Evolutionary conservation across 2,329 filamentous ascomycete species (phyloP).

Genomic region (Alternaria infectoria): DNA sequence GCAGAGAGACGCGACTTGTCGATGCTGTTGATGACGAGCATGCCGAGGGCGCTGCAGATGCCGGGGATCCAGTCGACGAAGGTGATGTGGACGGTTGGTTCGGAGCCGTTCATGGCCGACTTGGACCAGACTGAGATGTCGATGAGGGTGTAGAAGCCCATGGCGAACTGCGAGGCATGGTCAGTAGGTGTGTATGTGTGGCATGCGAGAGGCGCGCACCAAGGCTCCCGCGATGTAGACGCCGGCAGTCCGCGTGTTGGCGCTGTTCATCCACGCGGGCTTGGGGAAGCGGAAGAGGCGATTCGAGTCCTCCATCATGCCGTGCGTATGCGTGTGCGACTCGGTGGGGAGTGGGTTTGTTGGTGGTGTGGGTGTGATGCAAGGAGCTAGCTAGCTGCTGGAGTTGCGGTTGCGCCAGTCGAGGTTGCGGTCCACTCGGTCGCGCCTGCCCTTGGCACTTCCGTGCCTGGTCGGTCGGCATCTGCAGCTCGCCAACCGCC

Average conservation of each 20-base stretch:
- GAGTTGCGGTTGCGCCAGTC: constrained; percentile 26
- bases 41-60: constrained; percentile 72
- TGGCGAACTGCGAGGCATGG: constrained; percentile 62
- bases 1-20: constrained; percentile 70
- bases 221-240: constrained; percentile 71
- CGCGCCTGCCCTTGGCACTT: constrained; percentile 17
- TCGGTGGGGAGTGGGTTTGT: background rate
- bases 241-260: constrained; percentile 67
- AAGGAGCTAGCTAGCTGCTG: constrained; percentile 14
- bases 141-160: constrained; percentile 73
- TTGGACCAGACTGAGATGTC: constrained; percentile 70
- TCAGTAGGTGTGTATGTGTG: background rate
- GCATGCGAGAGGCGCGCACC: constrained; percentile 52
- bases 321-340: constrained; percentile 2
- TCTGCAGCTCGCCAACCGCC: background rate
- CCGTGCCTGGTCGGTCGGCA: constrained; percentile 14
- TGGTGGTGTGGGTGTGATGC: constrained; percentile 19
- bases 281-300: constrained; percentile 71
- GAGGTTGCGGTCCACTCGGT: constrained; percentile 34
- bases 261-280: constrained; percentile 71
- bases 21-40: constrained; percentile 76
- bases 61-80: constrained; percentile 76
- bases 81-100: constrained; percentile 64
- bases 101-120: constrained; percentile 65
- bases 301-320: constrained; percentile 55